Evolutionary conservation across 768 basidiomycete genomes (phyloP).

Genomic region (Calocera viscosa): DNA sequence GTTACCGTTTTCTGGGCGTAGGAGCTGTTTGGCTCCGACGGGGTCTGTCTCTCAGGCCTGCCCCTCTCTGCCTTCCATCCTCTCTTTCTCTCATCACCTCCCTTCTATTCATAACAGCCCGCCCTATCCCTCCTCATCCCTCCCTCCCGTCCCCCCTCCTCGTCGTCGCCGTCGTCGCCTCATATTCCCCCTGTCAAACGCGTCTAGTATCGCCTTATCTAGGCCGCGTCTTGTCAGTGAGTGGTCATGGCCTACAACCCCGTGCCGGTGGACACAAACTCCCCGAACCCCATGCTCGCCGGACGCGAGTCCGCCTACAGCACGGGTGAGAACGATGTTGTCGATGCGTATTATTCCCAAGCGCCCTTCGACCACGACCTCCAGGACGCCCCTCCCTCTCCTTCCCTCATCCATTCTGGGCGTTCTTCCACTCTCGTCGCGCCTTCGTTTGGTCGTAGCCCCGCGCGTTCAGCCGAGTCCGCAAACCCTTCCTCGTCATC

Average conservation of each 20-base stretch:
- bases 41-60: slow-evolving; percentile 8
- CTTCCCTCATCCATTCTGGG: background rate
- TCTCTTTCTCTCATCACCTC: background rate
- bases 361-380: slow-evolving; percentile 3
- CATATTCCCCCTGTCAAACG: background rate
- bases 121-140: background rate
- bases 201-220: slow-evolving; percentile 1
- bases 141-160: background rate
- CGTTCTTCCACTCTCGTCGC: slow-evolving; percentile 2
- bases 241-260: slow-evolving; percentile 2
- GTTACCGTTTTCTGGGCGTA: background rate
- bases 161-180: background rate
- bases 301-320: slow-evolving; percentile 5
- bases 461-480: slow-evolving; percentile 2
- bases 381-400: slow-evolving; percentile 4
- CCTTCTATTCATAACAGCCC: slow-evolving; percentile 8
- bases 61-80: slow-evolving; percentile 7
- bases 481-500: slow-evolving; percentile 7
- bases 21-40: background rate
- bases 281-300: background rate
- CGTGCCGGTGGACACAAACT: background rate
- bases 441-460: background rate
- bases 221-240: background rate
- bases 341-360: background rate
- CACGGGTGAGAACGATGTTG: slow-evolving; percentile 3